Percentiles rank a stretch among this genome's conserved stretches.
Conservation (phyloP, 768 basidiomycete species). For the Russula griseocarnosa region DNA sequence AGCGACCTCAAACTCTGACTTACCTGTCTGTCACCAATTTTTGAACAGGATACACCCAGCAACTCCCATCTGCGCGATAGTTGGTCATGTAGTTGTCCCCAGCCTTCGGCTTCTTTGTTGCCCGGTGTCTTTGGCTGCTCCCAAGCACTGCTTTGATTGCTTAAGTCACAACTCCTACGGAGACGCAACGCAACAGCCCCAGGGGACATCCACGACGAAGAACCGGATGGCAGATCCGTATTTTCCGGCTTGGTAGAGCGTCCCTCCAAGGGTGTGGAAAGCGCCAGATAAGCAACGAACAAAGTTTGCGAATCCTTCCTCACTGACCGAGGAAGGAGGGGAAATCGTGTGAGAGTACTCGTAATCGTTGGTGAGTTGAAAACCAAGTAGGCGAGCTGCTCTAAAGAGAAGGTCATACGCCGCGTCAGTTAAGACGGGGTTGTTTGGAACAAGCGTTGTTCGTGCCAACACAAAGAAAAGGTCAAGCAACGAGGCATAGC, state of each 20-base stretch:
- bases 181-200: slow-evolving; percentile 43
- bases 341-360: background rate
- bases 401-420: slow-evolving; percentile 48
- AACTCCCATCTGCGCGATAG: slow-evolving; percentile 76
- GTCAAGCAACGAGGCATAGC: slow-evolving; percentile 50
- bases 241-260: slow-evolving; percentile 61
- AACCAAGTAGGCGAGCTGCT: slow-evolving; percentile 36
- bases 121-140: slow-evolving; percentile 28
- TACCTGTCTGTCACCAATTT: slow-evolving; percentile 75
- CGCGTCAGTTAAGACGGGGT: slow-evolving; percentile 45
- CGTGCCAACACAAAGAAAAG: slow-evolving; percentile 54
- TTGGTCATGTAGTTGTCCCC: slow-evolving; percentile 60
- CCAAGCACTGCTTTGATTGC: slow-evolving; percentile 29
- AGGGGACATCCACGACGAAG: slow-evolving; percentile 56
- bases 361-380: slow-evolving; percentile 13
- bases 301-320: slow-evolving; percentile 44
- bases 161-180: slow-evolving; percentile 8
- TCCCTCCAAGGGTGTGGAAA: slow-evolving; percentile 63
- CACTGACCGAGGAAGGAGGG: background rate
- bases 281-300: slow-evolving; percentile 68
- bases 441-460: slow-evolving; percentile 38
- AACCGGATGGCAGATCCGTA: slow-evolving; percentile 66
- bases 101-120: slow-evolving; percentile 38
- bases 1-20: slow-evolving; percentile 28
- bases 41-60: slow-evolving; percentile 71